Conservation (phyloP, 768 basidiomycete species). For the Kwoniella sp. region DNA sequence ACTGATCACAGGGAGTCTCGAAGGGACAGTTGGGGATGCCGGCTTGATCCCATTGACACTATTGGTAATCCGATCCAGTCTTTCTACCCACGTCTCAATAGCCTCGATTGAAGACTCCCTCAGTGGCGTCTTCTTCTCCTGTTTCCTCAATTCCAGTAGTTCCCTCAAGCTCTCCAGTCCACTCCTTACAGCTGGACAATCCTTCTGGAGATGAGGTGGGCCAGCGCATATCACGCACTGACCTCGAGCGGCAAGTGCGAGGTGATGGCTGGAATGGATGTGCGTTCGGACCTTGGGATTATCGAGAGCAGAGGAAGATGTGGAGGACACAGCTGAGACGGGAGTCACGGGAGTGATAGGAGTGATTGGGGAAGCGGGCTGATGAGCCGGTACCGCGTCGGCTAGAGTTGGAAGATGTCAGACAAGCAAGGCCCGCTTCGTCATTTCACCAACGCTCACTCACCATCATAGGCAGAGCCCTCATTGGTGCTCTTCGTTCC, state of each 20-base stretch:
- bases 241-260: slow-evolving; percentile 5
- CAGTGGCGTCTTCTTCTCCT: neutral
- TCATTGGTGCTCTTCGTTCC: too few relatives aligned
- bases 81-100: slow-evolving; percentile 33
- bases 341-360: neutral
- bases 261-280: slow-evolving; percentile 4
- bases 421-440: too few relatives aligned
- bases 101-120: slow-evolving; percentile 14
- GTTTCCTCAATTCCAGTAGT: slow-evolving; percentile 21
- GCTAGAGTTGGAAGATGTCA: too few relatives aligned
- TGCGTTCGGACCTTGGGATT: slow-evolving; percentile 4
- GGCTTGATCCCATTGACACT: slow-evolving; percentile 21
- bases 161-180: slow-evolving; percentile 22
- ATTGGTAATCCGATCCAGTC: slow-evolving; percentile 17
- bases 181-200: slow-evolving; percentile 37
- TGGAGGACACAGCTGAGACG: neutral
- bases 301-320: neutral
- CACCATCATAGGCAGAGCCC: too few relatives aligned
- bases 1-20: too few relatives aligned
- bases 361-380: neutral
- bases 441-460: too few relatives aligned
- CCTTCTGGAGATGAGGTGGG: slow-evolving; percentile 33
- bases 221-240: slow-evolving; percentile 11
- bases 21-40: neutral
- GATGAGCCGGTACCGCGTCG: too few relatives aligned